phyloP scores from a whole-genome alignment of 495 filamentous ascomycete genomes.

The Cercophora scortea region DNA sequence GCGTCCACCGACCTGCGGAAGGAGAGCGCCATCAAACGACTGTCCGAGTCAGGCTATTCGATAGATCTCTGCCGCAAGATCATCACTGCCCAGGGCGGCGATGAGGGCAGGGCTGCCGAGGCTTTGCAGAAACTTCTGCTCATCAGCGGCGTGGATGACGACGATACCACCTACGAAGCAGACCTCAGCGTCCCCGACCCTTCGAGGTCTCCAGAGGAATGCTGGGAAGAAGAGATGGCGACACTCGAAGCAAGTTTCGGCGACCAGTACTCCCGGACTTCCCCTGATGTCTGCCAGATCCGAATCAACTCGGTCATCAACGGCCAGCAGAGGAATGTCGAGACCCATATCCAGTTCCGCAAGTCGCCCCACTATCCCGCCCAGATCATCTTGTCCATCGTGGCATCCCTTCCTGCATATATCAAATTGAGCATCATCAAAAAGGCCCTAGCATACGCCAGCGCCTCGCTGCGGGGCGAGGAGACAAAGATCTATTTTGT shows the following conservation, averaged over 20 bases:
- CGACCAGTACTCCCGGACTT: slow-evolving; percentile 49
- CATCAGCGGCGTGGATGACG: slow-evolving; percentile 28
- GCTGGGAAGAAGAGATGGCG: slow-evolving; percentile 81
- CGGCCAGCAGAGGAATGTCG: slow-evolving; percentile 32
- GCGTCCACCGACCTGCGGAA: slow-evolving; percentile 68
- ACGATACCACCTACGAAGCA: slow-evolving; percentile 1
- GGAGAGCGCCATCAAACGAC: slow-evolving; percentile 73
- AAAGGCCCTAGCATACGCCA: slow-evolving; percentile 61
- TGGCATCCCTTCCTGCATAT: slow-evolving; percentile 72
- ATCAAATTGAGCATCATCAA: slow-evolving; percentile 86
- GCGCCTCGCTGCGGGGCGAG: slow-evolving; percentile 62
- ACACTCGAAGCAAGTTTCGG: slow-evolving; percentile 76
- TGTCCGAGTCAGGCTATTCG: slow-evolving; percentile 76
- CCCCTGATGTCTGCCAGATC: slow-evolving; percentile 57
- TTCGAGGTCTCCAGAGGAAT: slow-evolving; percentile 39
- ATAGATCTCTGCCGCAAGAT: slow-evolving; percentile 70
- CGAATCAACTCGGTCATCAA: slow-evolving; percentile 39
- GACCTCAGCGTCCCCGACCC: slow-evolving; percentile 25
- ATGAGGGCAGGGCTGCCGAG: slow-evolving; percentile 76
- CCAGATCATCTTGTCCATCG: slow-evolving; percentile 66
- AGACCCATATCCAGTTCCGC: slow-evolving; percentile 43
- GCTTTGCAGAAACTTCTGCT: slow-evolving; percentile 64
- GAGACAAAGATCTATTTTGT: slow-evolving; percentile 81
- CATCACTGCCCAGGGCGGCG: slow-evolving; percentile 55
- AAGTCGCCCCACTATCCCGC: slow-evolving; percentile 60